phyloP scores from a whole-genome alignment of 2,329 filamentous ascomycete species.

The Truncatella angustata region DNA sequence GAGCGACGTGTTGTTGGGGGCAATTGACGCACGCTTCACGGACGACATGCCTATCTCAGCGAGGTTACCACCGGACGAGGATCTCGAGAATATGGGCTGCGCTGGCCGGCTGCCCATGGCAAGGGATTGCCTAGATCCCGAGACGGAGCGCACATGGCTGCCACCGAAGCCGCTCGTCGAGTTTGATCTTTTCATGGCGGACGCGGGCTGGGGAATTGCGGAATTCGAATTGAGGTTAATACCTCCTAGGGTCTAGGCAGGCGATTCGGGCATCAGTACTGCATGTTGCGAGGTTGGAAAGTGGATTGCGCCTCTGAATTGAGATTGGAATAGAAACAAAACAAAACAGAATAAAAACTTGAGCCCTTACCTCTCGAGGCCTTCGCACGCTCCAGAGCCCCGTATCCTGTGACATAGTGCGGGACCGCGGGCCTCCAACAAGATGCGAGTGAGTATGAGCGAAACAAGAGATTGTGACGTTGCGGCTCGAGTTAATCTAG shows the following conservation, averaged over 20 bases:
- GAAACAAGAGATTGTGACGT: too few relatives aligned
- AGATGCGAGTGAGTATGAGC: too few relatives aligned
- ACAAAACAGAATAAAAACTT: too few relatives aligned
- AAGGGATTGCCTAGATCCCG: constrained; percentile 81
- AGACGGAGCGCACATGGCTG: constrained; percentile 78
- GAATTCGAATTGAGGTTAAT: constrained; percentile 70
- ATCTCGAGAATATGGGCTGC: constrained; percentile 83
- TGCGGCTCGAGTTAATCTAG: too few relatives aligned
- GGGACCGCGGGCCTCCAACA: too few relatives aligned
- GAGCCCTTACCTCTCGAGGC: constrained; percentile 73
- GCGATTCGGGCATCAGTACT: constrained; percentile 12
- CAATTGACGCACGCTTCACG: constrained; percentile 76
- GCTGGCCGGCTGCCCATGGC: constrained; percentile 76
- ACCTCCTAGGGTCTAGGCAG: constrained; percentile 73
- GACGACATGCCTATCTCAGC: constrained; percentile 79
- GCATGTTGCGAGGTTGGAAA: constrained; percentile 9
- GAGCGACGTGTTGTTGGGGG: constrained; percentile 49
- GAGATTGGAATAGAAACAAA: too few relatives aligned
- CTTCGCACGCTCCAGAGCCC: constrained; percentile 90
- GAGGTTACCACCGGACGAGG: constrained; percentile 79
- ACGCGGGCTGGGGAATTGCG: constrained; percentile 84
- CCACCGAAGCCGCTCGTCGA: constrained; percentile 69
- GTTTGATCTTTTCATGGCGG: constrained; percentile 89
- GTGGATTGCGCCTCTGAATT: not conserved
- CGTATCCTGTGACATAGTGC: constrained; percentile 79